Percentiles rank a stretch among this genome's conserved stretches.
These are phyloP conservation scores for Mycosphaerelloides madeirae DNA, from an alignment of 2,329 filamentous ascomycete species.

Conservation along the genomic window DNA sequence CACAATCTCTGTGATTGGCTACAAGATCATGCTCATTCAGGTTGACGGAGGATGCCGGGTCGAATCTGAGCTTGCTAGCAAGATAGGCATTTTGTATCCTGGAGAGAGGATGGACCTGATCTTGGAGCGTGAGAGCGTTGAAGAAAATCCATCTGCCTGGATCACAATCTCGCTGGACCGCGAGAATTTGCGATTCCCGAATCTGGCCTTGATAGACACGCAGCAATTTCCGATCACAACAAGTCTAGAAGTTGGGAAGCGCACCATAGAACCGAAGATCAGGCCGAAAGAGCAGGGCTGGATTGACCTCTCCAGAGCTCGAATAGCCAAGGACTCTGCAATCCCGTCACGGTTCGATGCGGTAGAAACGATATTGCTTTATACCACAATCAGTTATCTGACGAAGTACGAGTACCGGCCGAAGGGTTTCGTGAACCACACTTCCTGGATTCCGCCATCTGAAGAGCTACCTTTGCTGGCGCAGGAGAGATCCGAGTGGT, in stretches of 20 bases:
- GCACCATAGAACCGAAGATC: neutral
- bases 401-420: constrained; percentile 39
- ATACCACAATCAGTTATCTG: constrained; percentile 43
- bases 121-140: constrained; percentile 11
- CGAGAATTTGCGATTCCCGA: constrained; percentile 43
- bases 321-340: neutral
- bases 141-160: constrained; percentile 6
- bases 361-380: constrained; percentile 40
- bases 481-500: neutral
- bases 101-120: constrained; percentile 43
- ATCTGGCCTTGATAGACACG: constrained; percentile 36
- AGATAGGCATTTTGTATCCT: constrained; percentile 39
- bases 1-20: constrained; percentile 15
- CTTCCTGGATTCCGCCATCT: constrained; percentile 33
- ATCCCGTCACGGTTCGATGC: constrained; percentile 23
- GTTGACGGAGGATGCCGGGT: constrained; percentile 39
- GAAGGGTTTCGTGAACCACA: constrained; percentile 45
- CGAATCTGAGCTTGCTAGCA: constrained; percentile 25
- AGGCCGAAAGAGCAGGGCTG: neutral
- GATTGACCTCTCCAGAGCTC: constrained; percentile 3
- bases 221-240: constrained; percentile 12
- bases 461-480: neutral
- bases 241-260: neutral
- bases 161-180: constrained; percentile 12
- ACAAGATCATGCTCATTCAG: constrained; percentile 27